phyloP scores from a whole-genome alignment of 106 monocot species.

The Hemerocallis citrina region DNA sequence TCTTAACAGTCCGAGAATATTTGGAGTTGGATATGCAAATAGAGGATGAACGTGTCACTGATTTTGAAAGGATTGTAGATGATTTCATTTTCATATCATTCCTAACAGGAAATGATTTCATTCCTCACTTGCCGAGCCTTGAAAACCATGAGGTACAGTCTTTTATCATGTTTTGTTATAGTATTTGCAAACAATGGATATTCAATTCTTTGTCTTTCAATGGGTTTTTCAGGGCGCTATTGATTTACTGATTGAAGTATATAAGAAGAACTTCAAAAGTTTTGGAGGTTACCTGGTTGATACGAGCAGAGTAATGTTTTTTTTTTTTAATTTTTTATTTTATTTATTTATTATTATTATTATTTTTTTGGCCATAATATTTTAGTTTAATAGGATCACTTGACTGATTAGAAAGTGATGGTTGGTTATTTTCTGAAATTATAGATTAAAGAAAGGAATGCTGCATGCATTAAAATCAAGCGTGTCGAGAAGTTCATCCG shows the following conservation, averaged over 20 bases:
- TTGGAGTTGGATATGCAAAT: slow-evolving; percentile 32
- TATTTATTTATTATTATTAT: neutral
- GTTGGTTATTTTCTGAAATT: neutral
- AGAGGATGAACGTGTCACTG: too few species aligned
- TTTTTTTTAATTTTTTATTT: neutral
- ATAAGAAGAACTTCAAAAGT: slow-evolving; percentile 28
- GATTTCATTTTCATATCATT: slow-evolving; percentile 58
- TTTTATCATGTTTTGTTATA: neutral
- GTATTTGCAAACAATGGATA: neutral
- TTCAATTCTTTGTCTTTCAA: neutral
- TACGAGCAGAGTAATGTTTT: slow-evolving; percentile 18
- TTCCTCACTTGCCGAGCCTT: slow-evolving; percentile 46
- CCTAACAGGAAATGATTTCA: slow-evolving; percentile 59
- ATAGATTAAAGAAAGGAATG: slow-evolving; percentile 29
- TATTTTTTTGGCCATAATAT: neutral
- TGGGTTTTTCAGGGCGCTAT: slow-evolving; percentile 2
- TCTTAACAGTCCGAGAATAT: slow-evolving; percentile 53
- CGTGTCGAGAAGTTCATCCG: slow-evolving; percentile 26
- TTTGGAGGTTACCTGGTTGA: slow-evolving; percentile 46
- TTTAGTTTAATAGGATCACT: neutral
- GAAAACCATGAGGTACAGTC: slow-evolving; percentile 35
- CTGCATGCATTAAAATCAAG: slow-evolving; percentile 29
- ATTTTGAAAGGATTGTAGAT: slow-evolving; percentile 44
- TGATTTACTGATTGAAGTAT: slow-evolving; percentile 51
- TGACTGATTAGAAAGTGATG: neutral